phyloP scores from a whole-genome alignment of 768 basidiomycete species.

The Mrakia gelida region DNA sequence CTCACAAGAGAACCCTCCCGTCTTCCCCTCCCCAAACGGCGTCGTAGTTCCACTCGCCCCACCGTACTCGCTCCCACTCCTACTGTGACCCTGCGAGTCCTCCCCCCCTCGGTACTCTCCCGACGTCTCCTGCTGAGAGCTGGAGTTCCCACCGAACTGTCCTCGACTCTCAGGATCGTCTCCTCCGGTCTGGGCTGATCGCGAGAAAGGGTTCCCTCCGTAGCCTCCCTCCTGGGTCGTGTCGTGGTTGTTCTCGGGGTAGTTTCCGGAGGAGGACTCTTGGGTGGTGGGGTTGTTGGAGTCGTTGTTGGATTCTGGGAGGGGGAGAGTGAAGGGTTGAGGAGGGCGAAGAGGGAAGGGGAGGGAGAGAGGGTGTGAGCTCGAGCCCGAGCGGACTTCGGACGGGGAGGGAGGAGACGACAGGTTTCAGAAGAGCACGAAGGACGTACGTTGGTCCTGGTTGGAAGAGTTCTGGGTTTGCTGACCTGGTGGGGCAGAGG shows the following conservation, averaged over 20 bases:
- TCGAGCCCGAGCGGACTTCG: neutral
- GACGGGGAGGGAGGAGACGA: too few species aligned
- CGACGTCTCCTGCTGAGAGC: neutral
- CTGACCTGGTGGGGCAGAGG: neutral
- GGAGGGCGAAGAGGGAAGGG: neutral
- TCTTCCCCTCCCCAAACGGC: neutral
- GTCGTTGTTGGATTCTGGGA: neutral
- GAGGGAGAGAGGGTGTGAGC: neutral
- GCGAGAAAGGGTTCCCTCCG: slow-evolving; percentile 28
- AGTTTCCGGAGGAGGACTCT: neutral
- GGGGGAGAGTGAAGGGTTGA: neutral
- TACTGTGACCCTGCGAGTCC: neutral
- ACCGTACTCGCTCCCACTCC: neutral
- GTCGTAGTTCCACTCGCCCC: neutral
- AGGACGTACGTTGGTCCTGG: neutral
- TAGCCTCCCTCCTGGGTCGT: slow-evolving; percentile 20
- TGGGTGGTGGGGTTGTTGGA: neutral
- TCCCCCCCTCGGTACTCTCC: neutral
- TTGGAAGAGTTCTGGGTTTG: neutral
- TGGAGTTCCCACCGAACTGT: slow-evolving; percentile 14
- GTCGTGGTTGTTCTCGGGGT: neutral
- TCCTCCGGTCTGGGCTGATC: slow-evolving; percentile 15
- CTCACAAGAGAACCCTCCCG: slow-evolving; percentile 6
- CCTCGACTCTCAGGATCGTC: slow-evolving; percentile 3
- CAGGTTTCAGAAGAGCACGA: neutral